A percentile compares a stretch with the other conserved stretches of the same genome.
Conservation (phyloP, 257 asterid species). For the Craterostigma plantagineum region DNA sequence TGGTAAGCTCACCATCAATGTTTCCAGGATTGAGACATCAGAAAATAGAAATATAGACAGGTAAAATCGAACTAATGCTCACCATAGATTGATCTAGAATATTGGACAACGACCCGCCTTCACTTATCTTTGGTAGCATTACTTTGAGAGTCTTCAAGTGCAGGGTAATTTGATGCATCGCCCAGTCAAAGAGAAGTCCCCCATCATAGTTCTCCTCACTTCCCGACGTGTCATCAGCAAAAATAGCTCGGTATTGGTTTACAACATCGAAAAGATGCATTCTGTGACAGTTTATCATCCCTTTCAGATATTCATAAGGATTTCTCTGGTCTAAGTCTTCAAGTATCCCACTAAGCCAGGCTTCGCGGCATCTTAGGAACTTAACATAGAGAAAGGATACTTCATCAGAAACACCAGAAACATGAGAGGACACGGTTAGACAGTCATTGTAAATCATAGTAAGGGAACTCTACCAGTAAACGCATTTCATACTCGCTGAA, state of each 20-base stretch:
- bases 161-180: constrained; percentile 83
- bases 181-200: constrained; percentile 97
- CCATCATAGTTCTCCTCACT: constrained; percentile 94
- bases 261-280: constrained; percentile 93
- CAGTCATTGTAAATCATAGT: background rate
- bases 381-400: constrained; percentile 16
- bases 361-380: constrained; percentile 94
- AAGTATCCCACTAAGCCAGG: constrained; percentile 87
- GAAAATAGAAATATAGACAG: too few relatives aligned
- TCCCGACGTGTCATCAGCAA: constrained; percentile 85
- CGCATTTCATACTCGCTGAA: constrained; percentile 95
- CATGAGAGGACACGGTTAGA: background rate
- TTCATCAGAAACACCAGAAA: constrained; percentile 13
- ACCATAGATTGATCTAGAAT: constrained; percentile 96
- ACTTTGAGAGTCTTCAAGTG: constrained; percentile 71
- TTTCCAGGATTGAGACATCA: too few relatives aligned
- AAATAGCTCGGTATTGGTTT: constrained; percentile 95
- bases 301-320: constrained; percentile 89
- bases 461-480: constrained; percentile 43
- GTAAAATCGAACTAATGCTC: constrained; percentile 18
- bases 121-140: constrained; percentile 92
- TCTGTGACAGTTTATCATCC: constrained; percentile 82
- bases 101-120: constrained; percentile 90
- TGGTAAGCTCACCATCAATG: too few relatives aligned
- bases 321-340: constrained; percentile 92